Evolutionary conservation across 1,284 basidiomycete genomes (phyloP), one percentile per base, ranked within the genome.

Genomic region (Cryptococcus sp.): DNA sequence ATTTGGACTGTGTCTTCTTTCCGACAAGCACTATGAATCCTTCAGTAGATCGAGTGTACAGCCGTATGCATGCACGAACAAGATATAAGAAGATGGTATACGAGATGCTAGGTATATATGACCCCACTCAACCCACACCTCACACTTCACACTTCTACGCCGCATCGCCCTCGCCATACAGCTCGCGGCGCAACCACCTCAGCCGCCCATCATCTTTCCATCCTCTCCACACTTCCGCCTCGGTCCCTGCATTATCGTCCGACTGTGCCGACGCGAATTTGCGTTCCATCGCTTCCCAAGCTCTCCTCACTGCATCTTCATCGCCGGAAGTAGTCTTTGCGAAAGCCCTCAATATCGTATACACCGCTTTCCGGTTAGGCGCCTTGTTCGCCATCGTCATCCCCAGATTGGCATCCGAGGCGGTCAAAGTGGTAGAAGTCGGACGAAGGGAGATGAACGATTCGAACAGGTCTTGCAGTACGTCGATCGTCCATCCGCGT

Each of bases 191-290:
- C 8, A 72, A 22, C 57, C 56, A 61, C 48, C 39, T 54, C 23
- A 73, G 53, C 52, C 72, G 60, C 27, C 52, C 60, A 55, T 70
- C 67, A 54, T 60, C 55, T 39, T 55, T 64, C 71, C 71, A 74
- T 3, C 65, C 67, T 3, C 42, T 45, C 74, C 74, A 75, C 16
- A 66, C 68, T 41, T 73, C 64, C 52, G 53, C 53, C 57, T 27
- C 61, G 39, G 7, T 45, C 40, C 63, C 64, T 25, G 6, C 6
- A 25, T 3, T 25, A 61, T 38, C 63, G 57, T 52, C 60, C 57
- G 55, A 53, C 38, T 30, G 62, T 60, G 46, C 60, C 23, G 58
- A 54, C 3, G 71, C 76, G 66, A 78, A 79, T 62, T 79, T 79
- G 45, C 42, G 38, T 54, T 70, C 66, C 48, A 79, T 30, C 7